Conservation (phyloP, 2,329 filamentous ascomycete species). For the Paecilomyces niveus region DNA sequence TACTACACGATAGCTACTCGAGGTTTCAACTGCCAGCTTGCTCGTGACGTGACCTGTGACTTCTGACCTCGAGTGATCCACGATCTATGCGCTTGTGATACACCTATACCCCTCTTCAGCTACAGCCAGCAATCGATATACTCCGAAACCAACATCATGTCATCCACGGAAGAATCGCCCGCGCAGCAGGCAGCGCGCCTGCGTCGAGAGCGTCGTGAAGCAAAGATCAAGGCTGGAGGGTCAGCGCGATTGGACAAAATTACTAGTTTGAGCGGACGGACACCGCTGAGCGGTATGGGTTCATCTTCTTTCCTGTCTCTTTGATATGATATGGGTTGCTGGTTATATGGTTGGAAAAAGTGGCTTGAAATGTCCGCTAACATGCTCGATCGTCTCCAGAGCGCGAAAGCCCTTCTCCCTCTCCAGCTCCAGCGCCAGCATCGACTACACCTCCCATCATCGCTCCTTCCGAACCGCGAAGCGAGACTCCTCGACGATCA, state of each 20-base stretch:
- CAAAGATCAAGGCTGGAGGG: conserved; percentile 54
- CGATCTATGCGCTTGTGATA: background rate
- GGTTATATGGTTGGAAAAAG: background rate
- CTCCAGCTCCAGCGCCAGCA: background rate
- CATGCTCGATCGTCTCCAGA: background rate
- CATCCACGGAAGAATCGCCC: conserved; percentile 36
- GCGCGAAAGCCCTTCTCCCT: conserved; percentile 1
- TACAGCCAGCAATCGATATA: background rate
- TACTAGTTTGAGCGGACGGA: conserved; percentile 51
- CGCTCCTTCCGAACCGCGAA: conserved; percentile 12
- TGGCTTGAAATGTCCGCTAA: background rate
- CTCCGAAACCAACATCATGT: conserved; percentile 18
- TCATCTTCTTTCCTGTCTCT: background rate
- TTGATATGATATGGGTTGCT: background rate
- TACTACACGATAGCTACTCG: background rate
- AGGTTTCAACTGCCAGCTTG: background rate
- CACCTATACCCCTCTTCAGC: background rate
- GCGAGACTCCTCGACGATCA: conserved; percentile 16
- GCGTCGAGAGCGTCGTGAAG: conserved; percentile 56
- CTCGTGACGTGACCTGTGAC: background rate
- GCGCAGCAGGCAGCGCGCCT: conserved; percentile 49
- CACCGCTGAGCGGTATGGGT: conserved; percentile 32
- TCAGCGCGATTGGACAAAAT: conserved; percentile 56
- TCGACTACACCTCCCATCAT: conserved; percentile 3
- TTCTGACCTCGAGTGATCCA: background rate